Base-by-base conservation (phyloP, 805 yeast species). In the Metschnikowia gruessii region DNA sequence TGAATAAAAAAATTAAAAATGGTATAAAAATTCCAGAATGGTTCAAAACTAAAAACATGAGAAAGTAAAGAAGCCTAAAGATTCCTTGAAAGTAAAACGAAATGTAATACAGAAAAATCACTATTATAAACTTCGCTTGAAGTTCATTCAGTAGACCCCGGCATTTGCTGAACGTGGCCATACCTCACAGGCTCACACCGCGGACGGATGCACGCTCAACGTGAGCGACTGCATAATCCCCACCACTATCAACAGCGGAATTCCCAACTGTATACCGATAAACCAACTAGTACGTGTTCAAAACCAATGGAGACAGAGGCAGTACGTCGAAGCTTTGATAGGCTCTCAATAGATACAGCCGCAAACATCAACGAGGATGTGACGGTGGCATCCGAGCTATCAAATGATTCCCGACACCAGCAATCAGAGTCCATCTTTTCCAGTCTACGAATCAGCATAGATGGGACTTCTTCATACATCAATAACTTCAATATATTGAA, bases 331-430 rank as follows among this genome's bases (percentile, higher is more conserved):
- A 45, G 45, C 46, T 42, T 47, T 17, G 56, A 49, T 31, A 43
- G 53, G 48, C 48, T 42, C 22, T 54, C 59, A 9, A 24, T 45
- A 16, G 59, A 54, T 12, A 49, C 59, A 3, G 16, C 51, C 29
- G 51, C 53, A 18, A 52, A 52, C 28, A 48, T 54, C 38, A 54
- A 54, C 29, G 59, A 49, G 15, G 58, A 54, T 37, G 48, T 54
- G 40, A 45, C 53, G 10, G 33, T 45, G 38, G 47, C 50, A 6
- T 48, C 54, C n/a, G 59, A 55, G 33, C 17, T 29, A 8, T 52
- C 56, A 5, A 40, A 37, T 12, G 52, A 37, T 11, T 46, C 52
- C 15, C 53, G 52, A 18, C 41, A 45, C 21, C 44, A 46, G 22
- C 37, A 35, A 28, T 26, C 58, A 3, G 58, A 47, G 29, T 54